Evolutionary conservation across 2,329 filamentous ascomycete genomes (phyloP).

Genomic region (Ophiostoma ulmi): DNA sequence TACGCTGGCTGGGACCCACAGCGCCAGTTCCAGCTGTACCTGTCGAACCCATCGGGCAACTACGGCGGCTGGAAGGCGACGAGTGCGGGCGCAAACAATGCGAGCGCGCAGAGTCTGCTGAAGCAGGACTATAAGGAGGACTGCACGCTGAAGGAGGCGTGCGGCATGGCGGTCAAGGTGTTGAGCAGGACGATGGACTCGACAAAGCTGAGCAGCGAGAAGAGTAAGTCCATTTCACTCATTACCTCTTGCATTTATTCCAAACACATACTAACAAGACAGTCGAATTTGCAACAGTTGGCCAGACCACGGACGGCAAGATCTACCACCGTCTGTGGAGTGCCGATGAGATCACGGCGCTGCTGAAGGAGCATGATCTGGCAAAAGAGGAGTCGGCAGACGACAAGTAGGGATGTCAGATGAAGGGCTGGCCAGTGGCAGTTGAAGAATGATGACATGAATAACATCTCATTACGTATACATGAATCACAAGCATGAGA

Average conservation of each 20-base stretch:
- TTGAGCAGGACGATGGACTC: conserved; percentile 99
- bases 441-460: neutral
- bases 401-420: conserved; percentile 46
- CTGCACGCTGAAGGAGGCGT: conserved; percentile 91
- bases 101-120: conserved; percentile 89
- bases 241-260: neutral
- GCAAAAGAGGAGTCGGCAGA: conserved; percentile 77
- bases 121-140: conserved; percentile 99
- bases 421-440: neutral
- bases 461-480: neutral
- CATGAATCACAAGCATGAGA: neutral
- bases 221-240: conserved; percentile 64
- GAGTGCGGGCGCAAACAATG: conserved; percentile 95
- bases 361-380: conserved; percentile 92
- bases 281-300: conserved; percentile 99
- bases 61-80: conserved; percentile 99
- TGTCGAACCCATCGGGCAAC: conserved; percentile 97
- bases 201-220: conserved; percentile 97
- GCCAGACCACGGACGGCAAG: conserved; percentile 88
- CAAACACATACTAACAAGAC: conserved; percentile 12
- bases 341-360: conserved; percentile 88
- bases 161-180: conserved; percentile 95
- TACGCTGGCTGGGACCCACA: conserved; percentile 97
- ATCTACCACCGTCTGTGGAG: conserved; percentile 98
- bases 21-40: conserved; percentile 96